Evolutionary conservation across 345 rosid genomes (phyloP).

Genomic region (Pugionium cornutum): DNA sequence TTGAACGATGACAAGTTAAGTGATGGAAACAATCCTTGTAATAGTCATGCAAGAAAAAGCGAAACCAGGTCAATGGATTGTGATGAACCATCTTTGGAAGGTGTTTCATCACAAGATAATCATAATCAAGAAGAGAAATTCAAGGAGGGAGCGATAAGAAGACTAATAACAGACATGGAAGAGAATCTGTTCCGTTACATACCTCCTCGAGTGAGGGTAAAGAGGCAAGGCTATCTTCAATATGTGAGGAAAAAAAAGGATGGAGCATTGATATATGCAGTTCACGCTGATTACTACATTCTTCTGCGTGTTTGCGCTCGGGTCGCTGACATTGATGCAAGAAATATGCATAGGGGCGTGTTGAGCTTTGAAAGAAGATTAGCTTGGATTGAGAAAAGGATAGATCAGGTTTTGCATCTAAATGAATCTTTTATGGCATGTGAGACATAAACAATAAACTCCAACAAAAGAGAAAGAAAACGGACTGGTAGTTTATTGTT

Average conservation of each 20-base stretch:
- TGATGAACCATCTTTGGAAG: conserved; percentile 5
- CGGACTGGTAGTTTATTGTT: too few relatives aligned
- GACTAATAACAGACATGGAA: conserved; percentile 63
- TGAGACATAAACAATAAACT: too few relatives aligned
- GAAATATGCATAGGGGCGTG: conserved; percentile 72
- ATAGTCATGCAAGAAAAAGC: conserved; percentile 14
- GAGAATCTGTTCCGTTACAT: conserved; percentile 68
- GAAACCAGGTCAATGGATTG: conserved; percentile 2
- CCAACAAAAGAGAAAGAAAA: too few relatives aligned
- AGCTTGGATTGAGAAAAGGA: conserved; percentile 72
- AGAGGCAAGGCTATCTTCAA: conserved; percentile 63
- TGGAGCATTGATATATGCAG: conserved; percentile 55
- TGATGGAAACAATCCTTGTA: conserved; percentile 25
- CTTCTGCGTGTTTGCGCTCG: conserved; percentile 67
- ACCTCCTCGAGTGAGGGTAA: conserved; percentile 64
- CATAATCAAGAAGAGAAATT: conserved; percentile 11
- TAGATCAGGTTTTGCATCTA: conserved; percentile 55
- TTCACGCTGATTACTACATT: conserved; percentile 88
- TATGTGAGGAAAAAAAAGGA: conserved; percentile 61
- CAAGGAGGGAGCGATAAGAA: conserved; percentile 45
- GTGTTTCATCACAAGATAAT: conserved; percentile 10
- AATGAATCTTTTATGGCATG: neutral
- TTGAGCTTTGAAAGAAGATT: conserved; percentile 74
- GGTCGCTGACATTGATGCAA: conserved; percentile 59
- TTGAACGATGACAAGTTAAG: conserved; percentile 27